These are phyloP conservation scores for Ogataea corticis DNA, from an alignment of 805 yeast species.

Conservation along the genomic window DNA sequence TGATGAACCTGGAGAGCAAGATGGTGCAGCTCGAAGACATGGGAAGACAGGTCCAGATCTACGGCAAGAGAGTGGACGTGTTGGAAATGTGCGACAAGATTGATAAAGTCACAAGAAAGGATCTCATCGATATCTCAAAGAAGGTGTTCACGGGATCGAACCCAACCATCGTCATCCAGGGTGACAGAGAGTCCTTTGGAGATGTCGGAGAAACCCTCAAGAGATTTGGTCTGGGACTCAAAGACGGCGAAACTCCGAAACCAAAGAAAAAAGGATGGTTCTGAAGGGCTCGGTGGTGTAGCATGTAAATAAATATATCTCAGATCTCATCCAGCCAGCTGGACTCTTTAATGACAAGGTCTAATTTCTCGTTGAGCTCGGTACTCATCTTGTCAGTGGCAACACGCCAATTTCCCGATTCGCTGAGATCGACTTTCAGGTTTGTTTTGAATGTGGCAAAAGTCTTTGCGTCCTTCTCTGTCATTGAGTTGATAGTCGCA, in stretches of 20 bases:
- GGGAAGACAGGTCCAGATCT: slow-evolving; percentile 91
- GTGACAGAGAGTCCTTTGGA: slow-evolving; percentile 81
- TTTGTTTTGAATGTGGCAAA: slow-evolving; percentile 16
- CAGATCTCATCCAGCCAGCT: slow-evolving; percentile 22
- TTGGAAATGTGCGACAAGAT: slow-evolving; percentile 80
- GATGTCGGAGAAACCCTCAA: slow-evolving; percentile 68
- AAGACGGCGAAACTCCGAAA: slow-evolving; percentile 1
- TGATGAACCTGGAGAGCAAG: slow-evolving; percentile 92
- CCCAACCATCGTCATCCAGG: slow-evolving; percentile 90
- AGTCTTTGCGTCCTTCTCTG: slow-evolving; percentile 21
- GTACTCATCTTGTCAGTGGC: slow-evolving; percentile 3
- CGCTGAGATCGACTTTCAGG: slow-evolving; percentile 20
- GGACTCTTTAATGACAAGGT: slow-evolving; percentile 6
- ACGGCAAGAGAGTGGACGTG: slow-evolving; percentile 71
- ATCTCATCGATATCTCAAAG: slow-evolving; percentile 72
- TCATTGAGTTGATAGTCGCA: slow-evolving; percentile 7
- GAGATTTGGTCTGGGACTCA: slow-evolving; percentile 70
- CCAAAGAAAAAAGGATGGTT: slow-evolving; percentile 26
- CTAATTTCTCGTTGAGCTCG: slow-evolving; percentile 6
- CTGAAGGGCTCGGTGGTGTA: background rate
- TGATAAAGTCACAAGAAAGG: slow-evolving; percentile 63
- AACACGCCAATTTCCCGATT: slow-evolving; percentile 7
- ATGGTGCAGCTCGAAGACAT: slow-evolving; percentile 93
- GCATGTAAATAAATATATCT: slow-evolving; percentile 1
- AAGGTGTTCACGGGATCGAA: slow-evolving; percentile 69